phyloP scores from a whole-genome alignment of 345 rosid genomes.

The Capsella bursapastoris region DNA sequence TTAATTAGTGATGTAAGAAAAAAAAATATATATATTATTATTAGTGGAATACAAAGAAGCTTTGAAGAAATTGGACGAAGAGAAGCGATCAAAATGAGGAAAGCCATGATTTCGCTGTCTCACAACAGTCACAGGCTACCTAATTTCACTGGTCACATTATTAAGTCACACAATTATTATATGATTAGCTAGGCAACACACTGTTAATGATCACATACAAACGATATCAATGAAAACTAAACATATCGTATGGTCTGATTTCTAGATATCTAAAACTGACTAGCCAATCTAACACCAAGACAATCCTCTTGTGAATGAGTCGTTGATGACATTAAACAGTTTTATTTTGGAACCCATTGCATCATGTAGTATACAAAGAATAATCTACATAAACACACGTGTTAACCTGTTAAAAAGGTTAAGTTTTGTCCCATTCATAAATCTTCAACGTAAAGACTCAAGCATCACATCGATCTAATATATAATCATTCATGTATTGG shows the following conservation, averaged over 20 bases:
- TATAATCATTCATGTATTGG: neutral
- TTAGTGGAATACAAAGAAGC: constrained; percentile 6
- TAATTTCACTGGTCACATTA: neutral
- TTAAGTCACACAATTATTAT: neutral
- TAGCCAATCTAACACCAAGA: neutral
- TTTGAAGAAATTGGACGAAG: neutral
- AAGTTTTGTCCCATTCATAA: constrained; percentile 1
- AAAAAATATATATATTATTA: neutral
- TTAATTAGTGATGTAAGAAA: too few relatives aligned
- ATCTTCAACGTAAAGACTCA: constrained; percentile 27
- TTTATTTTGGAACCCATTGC: constrained; percentile 4
- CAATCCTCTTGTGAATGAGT: neutral
- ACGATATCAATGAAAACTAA: neutral
- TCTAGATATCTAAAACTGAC: neutral
- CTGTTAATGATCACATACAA: neutral
- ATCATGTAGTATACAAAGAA: neutral
- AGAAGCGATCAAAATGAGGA: neutral
- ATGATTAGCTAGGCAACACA: neutral
- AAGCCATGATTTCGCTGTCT: neutral
- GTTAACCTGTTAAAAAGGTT: neutral
- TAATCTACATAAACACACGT: constrained; percentile 18
- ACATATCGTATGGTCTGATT: neutral
- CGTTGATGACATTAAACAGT: constrained; percentile 1
- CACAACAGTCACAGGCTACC: constrained; percentile 1
- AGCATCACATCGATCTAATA: constrained; percentile 11